Evolutionary conservation across 495 filamentous ascomycete species (phyloP), one percentile per base, ranked within the genome.

Genomic region (Niebla homalea): DNA sequence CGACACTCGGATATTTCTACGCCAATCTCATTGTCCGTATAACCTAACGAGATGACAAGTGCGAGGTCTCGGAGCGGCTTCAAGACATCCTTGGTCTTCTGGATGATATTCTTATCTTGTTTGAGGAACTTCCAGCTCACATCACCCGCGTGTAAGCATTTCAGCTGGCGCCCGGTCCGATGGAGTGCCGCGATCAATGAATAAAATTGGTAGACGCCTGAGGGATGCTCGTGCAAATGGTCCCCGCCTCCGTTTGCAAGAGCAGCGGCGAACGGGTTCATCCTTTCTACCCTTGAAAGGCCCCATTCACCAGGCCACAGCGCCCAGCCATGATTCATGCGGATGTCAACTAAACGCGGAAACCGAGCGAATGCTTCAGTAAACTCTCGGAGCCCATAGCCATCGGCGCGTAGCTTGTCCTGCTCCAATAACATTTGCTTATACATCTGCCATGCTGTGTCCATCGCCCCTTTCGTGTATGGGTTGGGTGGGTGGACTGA

Each of bases 391-490:
- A 35, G 25, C 15, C 35, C 47, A 23, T 40, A 19, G 14, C 26
- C 47, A 23, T 18, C 12, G 1, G 25, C 10, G 8, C 37, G 11
- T 23, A 49, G 16, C 20, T 49, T 35, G 14, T 42, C 11, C 20
- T 42, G 47, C n/a, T 49, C 47, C 37, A 22, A 22, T 2, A 49
- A 22, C 16, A 39, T 39, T 36, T n/a, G 29, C 36, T 42, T 19
- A 20, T 49, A 49, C 7, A 49, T 38, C 12, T 35, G 15, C 47
- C 47, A 49, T n/a, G 47, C 47, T 16, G 0, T 18, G 40, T 49
- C 47, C 36, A 49, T 18, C 47, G 40, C 36, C 26, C 40, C 7
- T 14, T 39, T 11, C 4, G 47, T 41, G 16, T 40, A 29, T 12
- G 32, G 18, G 16, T 1, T 22, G 19, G 15, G 35, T 8, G 21